Percentiles rank a stretch among this genome's conserved stretches.
These are phyloP conservation scores for Pseudogymnoascus verrucosus DNA, from an alignment of 2,329 filamentous ascomycete genomes.

Conservation along the genomic window DNA sequence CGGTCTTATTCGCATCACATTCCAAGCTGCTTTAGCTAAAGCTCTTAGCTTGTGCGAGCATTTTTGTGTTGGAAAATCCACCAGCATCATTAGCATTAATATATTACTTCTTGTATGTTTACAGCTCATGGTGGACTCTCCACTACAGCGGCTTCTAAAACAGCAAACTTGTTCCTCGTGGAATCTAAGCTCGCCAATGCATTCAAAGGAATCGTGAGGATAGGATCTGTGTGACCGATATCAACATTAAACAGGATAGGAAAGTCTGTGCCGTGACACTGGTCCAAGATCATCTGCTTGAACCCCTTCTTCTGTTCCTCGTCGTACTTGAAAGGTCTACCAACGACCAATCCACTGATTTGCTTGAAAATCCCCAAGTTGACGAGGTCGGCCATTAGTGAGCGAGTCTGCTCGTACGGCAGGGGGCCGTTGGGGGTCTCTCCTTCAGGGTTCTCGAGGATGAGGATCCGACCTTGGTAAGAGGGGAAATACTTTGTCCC, in stretches of 20 bases:
- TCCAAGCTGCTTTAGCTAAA: neutral
- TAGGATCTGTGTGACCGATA: conserved; percentile 18
- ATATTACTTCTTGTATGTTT: neutral
- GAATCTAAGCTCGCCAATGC: conserved; percentile 13
- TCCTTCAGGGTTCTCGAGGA: conserved; percentile 11
- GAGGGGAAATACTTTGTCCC: conserved; percentile 12
- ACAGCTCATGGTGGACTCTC: neutral
- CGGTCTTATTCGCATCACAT: neutral
- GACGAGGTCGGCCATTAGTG: conserved; percentile 12
- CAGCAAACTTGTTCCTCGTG: neutral
- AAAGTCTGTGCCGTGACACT: conserved; percentile 9
- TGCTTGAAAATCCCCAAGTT: conserved; percentile 15
- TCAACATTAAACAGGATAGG: conserved; percentile 16
- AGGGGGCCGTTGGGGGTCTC: conserved; percentile 4
- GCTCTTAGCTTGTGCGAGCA: neutral
- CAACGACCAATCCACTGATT: conserved; percentile 15
- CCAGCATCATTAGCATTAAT: neutral
- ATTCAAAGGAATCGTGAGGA: conserved; percentile 16
- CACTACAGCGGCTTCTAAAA: neutral
- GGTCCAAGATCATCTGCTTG: conserved; percentile 11
- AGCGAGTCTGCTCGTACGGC: conserved; percentile 6
- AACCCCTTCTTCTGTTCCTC: conserved; percentile 10
- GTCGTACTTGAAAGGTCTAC: conserved; percentile 12
- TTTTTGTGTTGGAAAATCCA: neutral
- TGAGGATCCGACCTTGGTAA: conserved; percentile 10